Percentiles rank a stretch among this genome's conserved stretches.
phyloP scores from a whole-genome alignment of 352 stramenopile species.

The Pelagophyceae sp. region DNA sequence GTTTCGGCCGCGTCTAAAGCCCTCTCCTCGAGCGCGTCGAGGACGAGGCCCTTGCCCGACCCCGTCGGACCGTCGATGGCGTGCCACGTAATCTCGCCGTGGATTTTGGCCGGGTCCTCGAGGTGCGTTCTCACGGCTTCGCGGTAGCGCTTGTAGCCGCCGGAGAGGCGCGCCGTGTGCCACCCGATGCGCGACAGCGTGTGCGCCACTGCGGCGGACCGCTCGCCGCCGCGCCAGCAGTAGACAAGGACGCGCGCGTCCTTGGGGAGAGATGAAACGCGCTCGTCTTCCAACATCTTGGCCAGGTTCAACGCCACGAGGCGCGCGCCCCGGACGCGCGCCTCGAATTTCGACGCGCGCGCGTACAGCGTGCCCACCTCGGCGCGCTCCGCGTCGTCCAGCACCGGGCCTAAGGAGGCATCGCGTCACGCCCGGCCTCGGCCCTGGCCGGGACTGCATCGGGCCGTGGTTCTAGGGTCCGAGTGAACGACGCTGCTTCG shows the following conservation, averaged over 20 bases:
- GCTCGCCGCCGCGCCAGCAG: constrained; percentile 10
- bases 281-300: neutral
- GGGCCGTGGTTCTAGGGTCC: too few relatives aligned
- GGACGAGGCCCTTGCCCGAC: neutral
- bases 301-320: neutral
- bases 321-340: neutral
- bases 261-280: neutral
- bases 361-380: constrained; percentile 18
- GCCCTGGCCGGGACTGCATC: too few relatives aligned
- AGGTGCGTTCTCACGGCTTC: neutral
- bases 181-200: neutral
- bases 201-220: neutral
- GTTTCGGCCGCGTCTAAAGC: neutral
- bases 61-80: neutral
- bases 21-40: neutral
- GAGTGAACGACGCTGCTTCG: too few relatives aligned
- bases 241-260: constrained; percentile 3
- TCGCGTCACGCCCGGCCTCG: too few relatives aligned
- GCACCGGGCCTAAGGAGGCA: too few relatives aligned
- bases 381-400: constrained; percentile 2
- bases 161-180: neutral
- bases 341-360: neutral
- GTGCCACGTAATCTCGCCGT: neutral
- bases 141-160: neutral
- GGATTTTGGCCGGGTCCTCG: neutral